A percentile compares a stretch with the other conserved stretches of the same genome.
Conservation (phyloP, 2,329 filamentous ascomycete genomes). For the Neonectria faginata region DNA sequence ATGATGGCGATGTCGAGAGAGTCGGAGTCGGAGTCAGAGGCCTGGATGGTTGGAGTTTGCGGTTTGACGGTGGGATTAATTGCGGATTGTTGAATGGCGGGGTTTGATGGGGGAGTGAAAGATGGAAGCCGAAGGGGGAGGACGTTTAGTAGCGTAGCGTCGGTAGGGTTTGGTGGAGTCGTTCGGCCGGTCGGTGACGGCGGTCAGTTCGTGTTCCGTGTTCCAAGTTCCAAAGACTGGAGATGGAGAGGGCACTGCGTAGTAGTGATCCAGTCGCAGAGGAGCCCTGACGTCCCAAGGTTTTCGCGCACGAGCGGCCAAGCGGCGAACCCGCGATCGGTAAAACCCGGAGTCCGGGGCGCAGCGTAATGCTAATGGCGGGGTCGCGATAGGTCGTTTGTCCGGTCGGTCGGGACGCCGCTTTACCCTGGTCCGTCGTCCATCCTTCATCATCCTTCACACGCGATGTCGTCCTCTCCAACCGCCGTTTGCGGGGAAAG, state of each 20-base stretch:
- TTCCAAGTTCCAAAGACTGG: background rate
- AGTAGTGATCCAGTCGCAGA: background rate
- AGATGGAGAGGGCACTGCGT: background rate
- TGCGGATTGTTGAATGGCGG: slow-evolving; percentile 13
- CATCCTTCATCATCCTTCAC: background rate
- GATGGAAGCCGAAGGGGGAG: slow-evolving; percentile 22
- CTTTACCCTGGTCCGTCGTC: slow-evolving; percentile 26
- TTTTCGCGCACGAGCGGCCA: slow-evolving; percentile 23
- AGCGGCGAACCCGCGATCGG: slow-evolving; percentile 31
- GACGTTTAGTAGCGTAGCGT: slow-evolving; percentile 12
- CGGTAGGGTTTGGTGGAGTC: slow-evolving; percentile 23
- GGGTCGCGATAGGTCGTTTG: slow-evolving; percentile 49
- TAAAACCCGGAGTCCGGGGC: slow-evolving; percentile 43
- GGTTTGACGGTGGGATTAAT: background rate
- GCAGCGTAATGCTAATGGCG: slow-evolving; percentile 47
- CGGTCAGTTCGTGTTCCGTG: background rate
- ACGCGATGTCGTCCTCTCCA: background rate
- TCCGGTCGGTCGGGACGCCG: slow-evolving; percentile 17
- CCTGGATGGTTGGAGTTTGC: background rate
- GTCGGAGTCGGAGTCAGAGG: too few species aligned
- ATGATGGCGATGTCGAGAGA: background rate
- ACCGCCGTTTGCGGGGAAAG: background rate
- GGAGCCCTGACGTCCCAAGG: slow-evolving; percentile 40
- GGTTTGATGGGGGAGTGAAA: slow-evolving; percentile 16
- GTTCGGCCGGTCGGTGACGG: slow-evolving; percentile 10